phyloP scores from a whole-genome alignment of 2,329 filamentous ascomycete genomes.

The Shiraia sp. region DNA sequence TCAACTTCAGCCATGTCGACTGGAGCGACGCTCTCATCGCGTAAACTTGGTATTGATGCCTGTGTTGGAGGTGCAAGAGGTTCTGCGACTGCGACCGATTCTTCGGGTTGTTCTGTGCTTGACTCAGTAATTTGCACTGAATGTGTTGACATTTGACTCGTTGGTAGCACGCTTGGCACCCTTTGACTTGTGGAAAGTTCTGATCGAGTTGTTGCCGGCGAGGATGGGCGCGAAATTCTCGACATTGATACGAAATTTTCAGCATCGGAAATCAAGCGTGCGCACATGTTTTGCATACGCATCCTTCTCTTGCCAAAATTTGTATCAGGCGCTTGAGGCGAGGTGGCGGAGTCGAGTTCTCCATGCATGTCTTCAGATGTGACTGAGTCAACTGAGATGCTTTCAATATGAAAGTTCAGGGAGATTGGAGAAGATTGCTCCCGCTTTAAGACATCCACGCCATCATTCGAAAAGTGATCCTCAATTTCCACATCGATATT shows the following conservation, averaged over 20 bases:
- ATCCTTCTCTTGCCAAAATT: slow-evolving; percentile 70
- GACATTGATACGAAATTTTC: slow-evolving; percentile 66
- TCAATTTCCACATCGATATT: slow-evolving; percentile 70
- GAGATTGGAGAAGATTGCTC: slow-evolving; percentile 59
- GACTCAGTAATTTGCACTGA: slow-evolving; percentile 3
- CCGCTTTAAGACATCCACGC: slow-evolving; percentile 57
- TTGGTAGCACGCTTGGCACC: slow-evolving; percentile 20
- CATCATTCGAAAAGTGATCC: slow-evolving; percentile 51
- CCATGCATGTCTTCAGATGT: slow-evolving; percentile 29
- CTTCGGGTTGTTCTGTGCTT: neutral
- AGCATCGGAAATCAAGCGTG: slow-evolving; percentile 68
- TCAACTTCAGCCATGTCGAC: slow-evolving; percentile 7
- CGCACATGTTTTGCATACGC: slow-evolving; percentile 65
- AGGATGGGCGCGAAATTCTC: slow-evolving; percentile 62
- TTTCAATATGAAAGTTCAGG: slow-evolving; percentile 67
- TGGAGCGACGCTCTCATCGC: slow-evolving; percentile 1
- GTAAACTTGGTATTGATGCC: slow-evolving; percentile 3
- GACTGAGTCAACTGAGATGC: slow-evolving; percentile 69
- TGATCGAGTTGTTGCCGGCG: slow-evolving; percentile 58
- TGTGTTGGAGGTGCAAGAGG: slow-evolving; percentile 3
- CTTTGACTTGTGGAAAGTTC: slow-evolving; percentile 26
- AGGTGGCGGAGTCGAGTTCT: slow-evolving; percentile 19
- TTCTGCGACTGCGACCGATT: slow-evolving; percentile 1
- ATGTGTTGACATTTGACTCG: slow-evolving; percentile 12
- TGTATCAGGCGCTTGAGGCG: slow-evolving; percentile 34